Evolutionary conservation across 495 filamentous ascomycete species (phyloP).

Genomic region (Aeminium ludgeri): DNA sequence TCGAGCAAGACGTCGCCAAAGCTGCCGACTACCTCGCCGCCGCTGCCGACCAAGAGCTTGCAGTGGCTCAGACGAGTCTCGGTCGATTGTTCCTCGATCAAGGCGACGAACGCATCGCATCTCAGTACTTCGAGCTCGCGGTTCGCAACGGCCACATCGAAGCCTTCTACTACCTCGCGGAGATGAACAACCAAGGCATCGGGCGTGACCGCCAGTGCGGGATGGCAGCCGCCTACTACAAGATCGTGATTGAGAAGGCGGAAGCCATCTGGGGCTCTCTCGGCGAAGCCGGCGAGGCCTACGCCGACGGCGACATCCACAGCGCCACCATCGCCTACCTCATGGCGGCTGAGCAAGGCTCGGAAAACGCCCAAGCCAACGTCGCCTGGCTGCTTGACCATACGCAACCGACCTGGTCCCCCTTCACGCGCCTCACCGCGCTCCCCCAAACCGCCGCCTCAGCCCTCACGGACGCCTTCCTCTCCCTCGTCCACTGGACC

Average conservation of each 20-base stretch:
- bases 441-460: slow-evolving; percentile 13
- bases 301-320: slow-evolving; percentile 71
- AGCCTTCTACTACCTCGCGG: slow-evolving; percentile 87
- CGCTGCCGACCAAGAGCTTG: slow-evolving; percentile 69
- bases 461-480: slow-evolving; percentile 36
- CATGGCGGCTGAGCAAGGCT: slow-evolving; percentile 91
- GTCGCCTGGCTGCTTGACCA: slow-evolving; percentile 85
- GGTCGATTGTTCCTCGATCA: slow-evolving; percentile 84
- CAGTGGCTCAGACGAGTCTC: slow-evolving; percentile 66
- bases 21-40: slow-evolving; percentile 70
- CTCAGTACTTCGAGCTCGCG: slow-evolving; percentile 82
- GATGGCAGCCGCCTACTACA: slow-evolving; percentile 77
- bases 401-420: slow-evolving; percentile 37
- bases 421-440: slow-evolving; percentile 29
- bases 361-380: slow-evolving; percentile 83
- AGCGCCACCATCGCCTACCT: slow-evolving; percentile 69
- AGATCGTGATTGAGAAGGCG: slow-evolving; percentile 79
- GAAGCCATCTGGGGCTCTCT: slow-evolving; percentile 75
- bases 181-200: slow-evolving; percentile 67
- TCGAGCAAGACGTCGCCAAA: slow-evolving; percentile 51
- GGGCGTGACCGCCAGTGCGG: slow-evolving; percentile 66
- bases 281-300: slow-evolving; percentile 69
- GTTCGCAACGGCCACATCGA: slow-evolving; percentile 78
- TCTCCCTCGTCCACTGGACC: slow-evolving; percentile 92
- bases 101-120: slow-evolving; percentile 58